These are phyloP conservation scores for Nicotiana tabacum DNA, from an alignment of 257 asterid species.

Conservation along the genomic window DNA sequence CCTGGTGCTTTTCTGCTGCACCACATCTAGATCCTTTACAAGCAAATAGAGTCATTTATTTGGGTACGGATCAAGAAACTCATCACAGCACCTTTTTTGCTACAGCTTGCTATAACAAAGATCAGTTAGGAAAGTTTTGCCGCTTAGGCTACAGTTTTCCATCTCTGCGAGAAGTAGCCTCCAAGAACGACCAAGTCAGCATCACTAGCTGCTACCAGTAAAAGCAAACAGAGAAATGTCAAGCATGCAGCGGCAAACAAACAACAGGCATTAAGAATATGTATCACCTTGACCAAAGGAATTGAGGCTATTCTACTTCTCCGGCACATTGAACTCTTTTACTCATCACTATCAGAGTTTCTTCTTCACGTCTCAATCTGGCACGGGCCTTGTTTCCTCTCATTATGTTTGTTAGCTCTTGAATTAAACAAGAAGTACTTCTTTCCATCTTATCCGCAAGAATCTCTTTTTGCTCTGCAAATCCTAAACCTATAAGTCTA, in stretches of 20 bases:
- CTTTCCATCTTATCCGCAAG: conserved; percentile 80
- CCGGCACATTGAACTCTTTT: background rate
- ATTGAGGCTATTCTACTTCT: background rate
- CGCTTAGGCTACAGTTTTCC: background rate
- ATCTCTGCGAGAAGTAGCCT: background rate
- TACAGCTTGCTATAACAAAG: background rate
- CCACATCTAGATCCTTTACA: background rate
- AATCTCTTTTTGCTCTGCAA: conserved; percentile 52
- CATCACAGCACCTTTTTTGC: background rate
- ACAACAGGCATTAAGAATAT: background rate
- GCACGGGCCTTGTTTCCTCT: conserved; percentile 37
- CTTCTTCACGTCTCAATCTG: conserved; percentile 30
- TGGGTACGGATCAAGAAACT: background rate
- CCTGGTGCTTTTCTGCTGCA: background rate
- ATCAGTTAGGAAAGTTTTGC: background rate
- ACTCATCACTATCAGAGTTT: conserved; percentile 32
- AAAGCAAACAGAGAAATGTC: background rate
- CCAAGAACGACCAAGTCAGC: background rate
- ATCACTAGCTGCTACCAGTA: background rate
- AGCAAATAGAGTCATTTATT: background rate
- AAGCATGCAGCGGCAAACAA: background rate
- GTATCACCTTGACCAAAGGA: background rate
- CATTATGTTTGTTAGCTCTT: conserved; percentile 49
- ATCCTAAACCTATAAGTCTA: conserved; percentile 56
- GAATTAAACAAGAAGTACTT: conserved; percentile 55